These are phyloP conservation scores for Tagetes erecta DNA, from an alignment of 129 eudicot species.

Conservation along the genomic window DNA sequence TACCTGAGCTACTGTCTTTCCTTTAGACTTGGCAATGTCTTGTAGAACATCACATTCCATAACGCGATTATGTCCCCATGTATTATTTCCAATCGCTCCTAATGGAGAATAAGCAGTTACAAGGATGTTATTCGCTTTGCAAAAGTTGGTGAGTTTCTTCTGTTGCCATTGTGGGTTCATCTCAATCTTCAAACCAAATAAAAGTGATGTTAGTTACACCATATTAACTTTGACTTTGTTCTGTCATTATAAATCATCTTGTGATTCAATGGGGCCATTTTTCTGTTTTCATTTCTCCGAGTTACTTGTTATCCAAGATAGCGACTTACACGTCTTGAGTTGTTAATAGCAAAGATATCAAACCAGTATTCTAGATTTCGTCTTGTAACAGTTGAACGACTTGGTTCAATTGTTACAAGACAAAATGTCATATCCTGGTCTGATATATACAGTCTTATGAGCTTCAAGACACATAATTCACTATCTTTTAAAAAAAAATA, in stretches of 20 bases:
- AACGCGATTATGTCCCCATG: slow-evolving; percentile 45
- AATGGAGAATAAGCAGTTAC: slow-evolving; percentile 46
- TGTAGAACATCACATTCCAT: not conserved
- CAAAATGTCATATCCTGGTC: not conserved
- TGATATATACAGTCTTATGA: no score
- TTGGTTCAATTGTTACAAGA: not conserved
- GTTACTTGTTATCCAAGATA: no score
- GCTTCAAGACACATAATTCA: not conserved
- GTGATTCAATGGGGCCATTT: not conserved
- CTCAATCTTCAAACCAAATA: slow-evolving; percentile 39
- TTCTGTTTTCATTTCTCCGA: no score
- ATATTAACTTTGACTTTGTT: not conserved
- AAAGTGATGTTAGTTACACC: not conserved
- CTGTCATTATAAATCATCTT: not conserved
- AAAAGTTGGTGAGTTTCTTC: slow-evolving; percentile 26
- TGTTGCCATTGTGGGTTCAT: slow-evolving; percentile 56
- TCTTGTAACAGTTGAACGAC: no score
- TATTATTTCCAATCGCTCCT: slow-evolving; percentile 38
- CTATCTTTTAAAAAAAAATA: not conserved
- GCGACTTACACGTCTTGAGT: not conserved
- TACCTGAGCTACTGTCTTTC: slow-evolving; percentile 44
- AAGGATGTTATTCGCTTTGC: slow-evolving; percentile 25
- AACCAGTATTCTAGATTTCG: not conserved
- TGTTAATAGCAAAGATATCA: not conserved
- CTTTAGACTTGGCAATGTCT: no score